These are phyloP conservation scores for Emmonsiellopsis sp. DNA, from an alignment of 2,329 filamentous ascomycete species.

Conservation along the genomic window DNA sequence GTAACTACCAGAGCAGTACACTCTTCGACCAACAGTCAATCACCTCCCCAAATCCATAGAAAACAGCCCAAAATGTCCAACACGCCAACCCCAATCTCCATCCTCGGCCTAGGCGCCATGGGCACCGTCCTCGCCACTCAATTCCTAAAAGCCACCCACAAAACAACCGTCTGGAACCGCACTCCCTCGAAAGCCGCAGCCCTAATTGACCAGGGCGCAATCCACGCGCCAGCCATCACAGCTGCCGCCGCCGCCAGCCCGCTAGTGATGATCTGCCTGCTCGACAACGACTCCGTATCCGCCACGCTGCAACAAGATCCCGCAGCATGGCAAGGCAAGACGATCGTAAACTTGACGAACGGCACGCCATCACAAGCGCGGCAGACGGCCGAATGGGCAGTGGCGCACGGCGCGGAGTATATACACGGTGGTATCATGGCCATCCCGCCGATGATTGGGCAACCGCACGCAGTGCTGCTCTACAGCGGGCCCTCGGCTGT, in stretches of 20 bases:
- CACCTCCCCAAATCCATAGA: neutral
- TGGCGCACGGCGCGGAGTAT: neutral
- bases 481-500: neutral
- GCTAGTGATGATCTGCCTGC: slow-evolving; percentile 5
- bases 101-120: slow-evolving; percentile 6
- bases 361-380: slow-evolving; percentile 1
- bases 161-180: slow-evolving; percentile 6
- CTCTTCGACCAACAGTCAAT: neutral
- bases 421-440: slow-evolving; percentile 7
- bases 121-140: slow-evolving; percentile 2
- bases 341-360: slow-evolving; percentile 5
- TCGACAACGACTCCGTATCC: neutral
- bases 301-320: neutral
- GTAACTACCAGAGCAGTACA: neutral
- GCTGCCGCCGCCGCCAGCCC: neutral
- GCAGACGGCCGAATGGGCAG: neutral
- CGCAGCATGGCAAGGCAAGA: neutral
- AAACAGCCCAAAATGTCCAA: too few species aligned
- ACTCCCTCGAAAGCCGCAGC: neutral
- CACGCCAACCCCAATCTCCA: neutral
- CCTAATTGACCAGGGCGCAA: slow-evolving; percentile 1
- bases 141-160: neutral
- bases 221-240: neutral
- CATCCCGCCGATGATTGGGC: neutral
- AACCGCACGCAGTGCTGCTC: neutral